Conservation (phyloP, 1,284 basidiomycete species). For the Taiwanofungus camphoratus region DNA sequence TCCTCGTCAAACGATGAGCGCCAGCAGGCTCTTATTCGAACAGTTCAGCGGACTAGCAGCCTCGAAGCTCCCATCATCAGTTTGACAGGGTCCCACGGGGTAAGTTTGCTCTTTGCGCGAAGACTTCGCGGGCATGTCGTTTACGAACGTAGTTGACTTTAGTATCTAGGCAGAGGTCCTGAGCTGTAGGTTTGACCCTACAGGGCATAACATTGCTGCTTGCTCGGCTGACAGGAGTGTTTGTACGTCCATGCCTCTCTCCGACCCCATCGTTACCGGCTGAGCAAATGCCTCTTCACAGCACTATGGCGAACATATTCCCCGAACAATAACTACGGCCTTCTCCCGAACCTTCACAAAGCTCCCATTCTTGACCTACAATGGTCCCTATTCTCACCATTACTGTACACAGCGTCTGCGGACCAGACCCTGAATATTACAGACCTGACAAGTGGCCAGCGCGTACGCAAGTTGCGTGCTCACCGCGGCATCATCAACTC, state of each 20-base stretch:
- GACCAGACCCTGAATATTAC: conserved; percentile 76
- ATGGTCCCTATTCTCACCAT: conserved; percentile 69
- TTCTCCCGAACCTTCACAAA: conserved; percentile 69
- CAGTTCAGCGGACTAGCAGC: conserved; percentile 72
- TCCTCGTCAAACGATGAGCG: conserved; percentile 66
- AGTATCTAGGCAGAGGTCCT: conserved; percentile 63
- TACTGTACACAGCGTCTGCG: conserved; percentile 77
- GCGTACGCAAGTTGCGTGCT: conserved; percentile 68
- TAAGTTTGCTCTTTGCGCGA: conserved; percentile 28
- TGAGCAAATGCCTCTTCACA: conserved; percentile 23
- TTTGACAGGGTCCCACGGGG: conserved; percentile 69
- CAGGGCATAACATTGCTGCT: conserved; percentile 78
- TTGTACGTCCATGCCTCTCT: conserved; percentile 43
- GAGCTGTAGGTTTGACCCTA: conserved; percentile 76
- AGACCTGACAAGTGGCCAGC: conserved; percentile 75
- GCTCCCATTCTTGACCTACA: conserved; percentile 77
- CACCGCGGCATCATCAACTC: conserved; percentile 87
- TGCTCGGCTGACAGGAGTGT: conserved; percentile 77
- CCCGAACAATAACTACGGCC: conserved; percentile 78
- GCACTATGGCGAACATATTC: conserved; percentile 79
- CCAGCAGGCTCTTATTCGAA: conserved; percentile 68
- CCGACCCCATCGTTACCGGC: conserved; percentile 1
- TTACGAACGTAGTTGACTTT: conserved; percentile 6
- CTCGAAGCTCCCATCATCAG: conserved; percentile 80
- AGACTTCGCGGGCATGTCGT: background rate